Conservation (phyloP, 179 eudicot species). For the Amaranthus tricolor region DNA sequence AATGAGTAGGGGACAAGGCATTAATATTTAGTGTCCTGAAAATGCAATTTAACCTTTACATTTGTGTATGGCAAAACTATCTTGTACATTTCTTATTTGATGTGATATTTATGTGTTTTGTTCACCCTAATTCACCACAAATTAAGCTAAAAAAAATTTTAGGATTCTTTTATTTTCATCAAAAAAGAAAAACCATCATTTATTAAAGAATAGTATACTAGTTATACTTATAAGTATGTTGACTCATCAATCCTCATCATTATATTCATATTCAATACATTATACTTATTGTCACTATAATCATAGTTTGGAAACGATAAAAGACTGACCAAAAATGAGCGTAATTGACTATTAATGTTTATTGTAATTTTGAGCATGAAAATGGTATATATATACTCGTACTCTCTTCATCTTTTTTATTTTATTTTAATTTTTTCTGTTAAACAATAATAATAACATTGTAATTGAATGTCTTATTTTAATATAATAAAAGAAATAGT, state of each 20-base stretch:
- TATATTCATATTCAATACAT: background rate
- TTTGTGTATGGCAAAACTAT: conserved; percentile 17
- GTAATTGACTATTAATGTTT: background rate
- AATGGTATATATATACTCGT: no score
- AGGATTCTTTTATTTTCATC: no score
- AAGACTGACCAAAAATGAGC: background rate
- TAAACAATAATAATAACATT: no score
- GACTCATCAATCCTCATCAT: background rate
- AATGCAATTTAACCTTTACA: conserved; percentile 19
- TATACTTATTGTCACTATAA: conserved; percentile 12
- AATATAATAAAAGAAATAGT: no score
- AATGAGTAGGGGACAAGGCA: conserved; percentile 27
- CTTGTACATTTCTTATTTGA: conserved; percentile 24
- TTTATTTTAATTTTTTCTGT: no score
- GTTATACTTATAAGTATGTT: no score
- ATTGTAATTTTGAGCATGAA: background rate
- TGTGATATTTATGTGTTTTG: conserved; percentile 19
- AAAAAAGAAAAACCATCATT: no score
- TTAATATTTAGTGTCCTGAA: conserved; percentile 16
- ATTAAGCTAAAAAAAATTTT: no score
- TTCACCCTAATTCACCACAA: no score
- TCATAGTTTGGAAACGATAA: background rate
- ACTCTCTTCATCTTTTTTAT: no score
- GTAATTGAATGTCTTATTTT: no score
- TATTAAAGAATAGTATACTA: no score